Percentiles rank a stretch among this genome's conserved stretches.
Conservation (phyloP, 2,329 filamentous ascomycete species). For the Microsporum audouinii region DNA sequence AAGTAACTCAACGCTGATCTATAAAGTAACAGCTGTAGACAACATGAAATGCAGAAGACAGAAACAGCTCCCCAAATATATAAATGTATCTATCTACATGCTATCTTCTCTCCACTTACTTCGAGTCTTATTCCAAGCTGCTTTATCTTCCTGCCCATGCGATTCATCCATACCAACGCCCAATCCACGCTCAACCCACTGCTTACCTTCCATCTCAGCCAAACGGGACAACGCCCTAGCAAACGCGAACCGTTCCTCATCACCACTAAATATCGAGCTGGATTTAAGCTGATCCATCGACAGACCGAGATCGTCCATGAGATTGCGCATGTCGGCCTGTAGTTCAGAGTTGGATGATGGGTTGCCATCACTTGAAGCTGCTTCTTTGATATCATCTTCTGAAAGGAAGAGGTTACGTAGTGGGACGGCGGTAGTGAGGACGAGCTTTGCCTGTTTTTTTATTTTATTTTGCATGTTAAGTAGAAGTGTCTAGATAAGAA, state of each 20-base stretch:
- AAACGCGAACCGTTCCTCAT: constrained; percentile 95
- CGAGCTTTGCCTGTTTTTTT: constrained; percentile 65
- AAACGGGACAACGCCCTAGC: constrained; percentile 74
- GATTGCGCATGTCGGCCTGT: constrained; percentile 57
- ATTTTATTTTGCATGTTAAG: neutral
- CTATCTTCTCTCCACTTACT: constrained; percentile 42
- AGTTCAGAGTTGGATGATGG: constrained; percentile 29
- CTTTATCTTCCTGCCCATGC: constrained; percentile 36
- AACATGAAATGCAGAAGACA: neutral
- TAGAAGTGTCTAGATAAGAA: neutral
- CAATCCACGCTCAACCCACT: constrained; percentile 80
- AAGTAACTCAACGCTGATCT: neutral
- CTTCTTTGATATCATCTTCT: constrained; percentile 52
- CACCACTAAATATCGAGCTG: constrained; percentile 77
- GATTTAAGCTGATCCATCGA: constrained; percentile 76
- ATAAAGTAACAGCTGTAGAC: neutral
- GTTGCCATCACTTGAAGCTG: constrained; percentile 21
- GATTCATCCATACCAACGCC: constrained; percentile 36
- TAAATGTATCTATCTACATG: constrained; percentile 20
- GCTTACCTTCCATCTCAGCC: constrained; percentile 82
- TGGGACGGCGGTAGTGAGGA: constrained; percentile 79
- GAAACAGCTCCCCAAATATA: neutral
- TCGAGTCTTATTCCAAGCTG: constrained; percentile 39
- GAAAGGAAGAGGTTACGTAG: constrained; percentile 78
- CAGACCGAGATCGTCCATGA: constrained; percentile 80